Evolutionary conservation across 257 asterid species (phyloP).

Genomic region (Przewalskia tangutica): DNA sequence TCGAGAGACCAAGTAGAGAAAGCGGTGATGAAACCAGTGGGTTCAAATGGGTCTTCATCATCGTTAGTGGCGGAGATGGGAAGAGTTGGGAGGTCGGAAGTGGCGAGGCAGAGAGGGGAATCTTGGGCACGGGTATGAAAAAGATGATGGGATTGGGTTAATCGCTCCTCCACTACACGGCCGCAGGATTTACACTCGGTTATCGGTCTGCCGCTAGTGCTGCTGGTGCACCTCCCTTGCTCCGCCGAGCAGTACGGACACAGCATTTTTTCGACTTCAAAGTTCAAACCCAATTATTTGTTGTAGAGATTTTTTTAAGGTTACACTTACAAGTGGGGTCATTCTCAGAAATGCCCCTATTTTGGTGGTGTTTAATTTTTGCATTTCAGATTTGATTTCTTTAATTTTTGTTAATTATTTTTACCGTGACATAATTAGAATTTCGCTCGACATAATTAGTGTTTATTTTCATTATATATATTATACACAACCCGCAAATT

Average conservation of each 20-base stretch:
- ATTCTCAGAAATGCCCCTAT: no score
- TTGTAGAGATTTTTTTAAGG: not conserved
- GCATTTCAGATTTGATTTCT: no score
- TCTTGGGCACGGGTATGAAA: conserved; percentile 96
- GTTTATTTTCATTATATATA: no score
- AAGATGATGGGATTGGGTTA: conserved; percentile 81
- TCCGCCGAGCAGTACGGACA: conserved; percentile 87
- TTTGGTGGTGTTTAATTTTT: no score
- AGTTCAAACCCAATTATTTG: not conserved
- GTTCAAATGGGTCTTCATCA: conserved; percentile 82
- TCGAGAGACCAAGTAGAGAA: conserved; percentile 98
- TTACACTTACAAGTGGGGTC: no score
- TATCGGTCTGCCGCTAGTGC: conserved; percentile 50
- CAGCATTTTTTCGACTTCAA: conserved; percentile 34
- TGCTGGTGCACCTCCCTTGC: conserved; percentile 75
- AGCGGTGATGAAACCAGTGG: conserved; percentile 85
- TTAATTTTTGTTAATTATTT: no score
- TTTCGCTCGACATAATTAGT: no score
- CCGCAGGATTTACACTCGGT: conserved; percentile 86
- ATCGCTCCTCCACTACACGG: conserved; percentile 82
- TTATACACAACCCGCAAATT: no score
- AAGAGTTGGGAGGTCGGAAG: conserved; percentile 82
- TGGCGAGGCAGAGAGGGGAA: conserved; percentile 78
- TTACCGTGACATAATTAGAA: no score
- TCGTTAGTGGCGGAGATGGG: conserved; percentile 28